phyloP scores from a whole-genome alignment of 2,329 filamentous ascomycete species.

The Phoma sp. region DNA sequence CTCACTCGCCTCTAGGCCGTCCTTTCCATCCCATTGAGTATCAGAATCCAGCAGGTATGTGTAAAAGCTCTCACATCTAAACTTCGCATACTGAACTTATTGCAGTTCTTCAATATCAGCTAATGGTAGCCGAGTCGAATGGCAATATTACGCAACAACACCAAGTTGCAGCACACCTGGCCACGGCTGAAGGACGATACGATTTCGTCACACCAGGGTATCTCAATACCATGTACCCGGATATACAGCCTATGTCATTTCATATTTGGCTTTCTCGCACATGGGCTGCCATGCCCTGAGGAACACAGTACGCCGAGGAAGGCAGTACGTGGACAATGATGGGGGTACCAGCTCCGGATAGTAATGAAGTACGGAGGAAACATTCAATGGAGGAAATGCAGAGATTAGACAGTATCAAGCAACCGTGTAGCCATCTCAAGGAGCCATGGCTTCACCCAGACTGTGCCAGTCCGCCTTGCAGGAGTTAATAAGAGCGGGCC shows the following conservation, averaged over 20 bases:
- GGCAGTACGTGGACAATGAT: too few relatives aligned
- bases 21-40: constrained; percentile 46
- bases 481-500: too few relatives aligned
- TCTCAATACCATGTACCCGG: constrained; percentile 58
- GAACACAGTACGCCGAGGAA: too few relatives aligned
- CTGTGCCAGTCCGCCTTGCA: too few relatives aligned
- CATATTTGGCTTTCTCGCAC: constrained; percentile 47
- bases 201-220: constrained; percentile 64
- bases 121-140: constrained; percentile 46
- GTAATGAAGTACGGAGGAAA: too few relatives aligned
- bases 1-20: constrained; percentile 33
- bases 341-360: too few relatives aligned
- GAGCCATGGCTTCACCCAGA: too few relatives aligned
- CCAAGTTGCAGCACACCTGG: constrained; percentile 65
- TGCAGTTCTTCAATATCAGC: constrained; percentile 54
- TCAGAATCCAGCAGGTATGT: constrained; percentile 52
- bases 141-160: constrained; percentile 44
- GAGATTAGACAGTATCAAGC: too few relatives aligned
- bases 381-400: too few relatives aligned
- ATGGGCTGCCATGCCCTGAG: constrained; percentile 43
- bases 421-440: too few relatives aligned
- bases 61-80: not conserved
- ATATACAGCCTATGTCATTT: constrained; percentile 46
- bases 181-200: constrained; percentile 72
- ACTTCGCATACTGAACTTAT: not conserved